phyloP scores from a whole-genome alignment of 2,329 filamentous ascomycete species.

The Alternaria solani region DNA sequence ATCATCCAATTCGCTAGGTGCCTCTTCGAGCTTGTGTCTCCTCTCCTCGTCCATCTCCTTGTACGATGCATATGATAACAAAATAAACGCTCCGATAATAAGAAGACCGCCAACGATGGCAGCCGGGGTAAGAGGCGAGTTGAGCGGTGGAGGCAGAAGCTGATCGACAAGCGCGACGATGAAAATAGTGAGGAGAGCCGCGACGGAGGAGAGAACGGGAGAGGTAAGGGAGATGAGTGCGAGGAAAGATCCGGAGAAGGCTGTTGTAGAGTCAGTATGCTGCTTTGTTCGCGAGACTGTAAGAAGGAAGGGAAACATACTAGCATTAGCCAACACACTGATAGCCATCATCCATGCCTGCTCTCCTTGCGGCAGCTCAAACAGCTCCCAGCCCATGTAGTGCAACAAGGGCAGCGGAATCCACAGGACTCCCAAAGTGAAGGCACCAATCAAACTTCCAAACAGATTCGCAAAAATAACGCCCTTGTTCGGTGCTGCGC shows the following conservation, averaged over 20 bases:
- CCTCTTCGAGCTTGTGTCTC: constrained; percentile 61
- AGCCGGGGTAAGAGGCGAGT: constrained; percentile 75
- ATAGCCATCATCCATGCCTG: constrained; percentile 82
- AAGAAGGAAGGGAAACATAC: constrained; percentile 54
- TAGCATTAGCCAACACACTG: constrained; percentile 85
- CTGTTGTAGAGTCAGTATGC: constrained; percentile 40
- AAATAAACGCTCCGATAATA: constrained; percentile 87
- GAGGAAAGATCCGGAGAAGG: constrained; percentile 91
- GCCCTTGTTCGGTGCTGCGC: constrained; percentile 81
- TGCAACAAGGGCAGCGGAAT: constrained; percentile 88
- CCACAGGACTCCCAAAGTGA: constrained; percentile 90
- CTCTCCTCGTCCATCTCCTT: constrained; percentile 89
- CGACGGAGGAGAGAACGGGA: constrained; percentile 90
- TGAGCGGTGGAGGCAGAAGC: constrained; percentile 72
- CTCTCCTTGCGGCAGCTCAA: constrained; percentile 79
- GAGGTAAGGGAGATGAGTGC: constrained; percentile 92
- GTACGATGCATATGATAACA: constrained; percentile 91
- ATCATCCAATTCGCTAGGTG: constrained; percentile 56
- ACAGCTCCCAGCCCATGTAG: constrained; percentile 77
- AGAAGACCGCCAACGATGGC: constrained; percentile 83
- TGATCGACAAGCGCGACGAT: constrained; percentile 93
- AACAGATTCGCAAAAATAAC: constrained; percentile 97
- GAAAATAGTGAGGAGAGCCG: constrained; percentile 94
- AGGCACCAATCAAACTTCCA: constrained; percentile 83
- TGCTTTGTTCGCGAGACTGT: background rate